phyloP scores from a whole-genome alignment of 2,329 filamentous ascomycete genomes.

The Cyanodermella asteris region DNA sequence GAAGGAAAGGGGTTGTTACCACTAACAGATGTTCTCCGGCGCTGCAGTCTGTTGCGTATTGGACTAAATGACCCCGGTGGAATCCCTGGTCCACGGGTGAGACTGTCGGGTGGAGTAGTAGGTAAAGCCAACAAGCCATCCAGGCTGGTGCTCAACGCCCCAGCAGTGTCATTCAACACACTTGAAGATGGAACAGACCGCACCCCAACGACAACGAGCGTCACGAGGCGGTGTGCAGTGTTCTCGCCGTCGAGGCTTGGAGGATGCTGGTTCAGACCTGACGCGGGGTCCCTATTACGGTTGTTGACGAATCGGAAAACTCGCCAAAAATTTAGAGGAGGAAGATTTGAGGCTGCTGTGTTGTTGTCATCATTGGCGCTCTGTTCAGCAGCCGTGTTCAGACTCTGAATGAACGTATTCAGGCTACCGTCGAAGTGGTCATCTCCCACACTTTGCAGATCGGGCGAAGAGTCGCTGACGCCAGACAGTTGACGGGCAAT shows the following conservation, averaged over 20 bases:
- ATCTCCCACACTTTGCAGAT: slow-evolving; percentile 30
- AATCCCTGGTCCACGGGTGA: slow-evolving; percentile 24
- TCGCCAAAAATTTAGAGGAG: slow-evolving; percentile 44
- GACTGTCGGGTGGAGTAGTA: slow-evolving; percentile 20
- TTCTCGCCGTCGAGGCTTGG: slow-evolving; percentile 18
- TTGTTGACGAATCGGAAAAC: slow-evolving; percentile 45
- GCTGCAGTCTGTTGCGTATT: slow-evolving; percentile 30
- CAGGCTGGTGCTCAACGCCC: slow-evolving; percentile 20
- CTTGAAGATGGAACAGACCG: slow-evolving; percentile 37
- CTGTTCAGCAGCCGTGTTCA: no score
- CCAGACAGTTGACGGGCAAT: slow-evolving; percentile 44
- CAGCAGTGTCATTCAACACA: slow-evolving; percentile 22
- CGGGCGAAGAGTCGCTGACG: slow-evolving; percentile 31
- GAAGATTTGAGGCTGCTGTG: slow-evolving; percentile 16
- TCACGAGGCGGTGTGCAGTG: slow-evolving; percentile 24
- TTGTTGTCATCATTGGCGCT: slow-evolving; percentile 37
- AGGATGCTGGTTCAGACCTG: slow-evolving; percentile 11
- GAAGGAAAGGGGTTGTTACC: slow-evolving; percentile 25
- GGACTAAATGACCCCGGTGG: slow-evolving; percentile 31
- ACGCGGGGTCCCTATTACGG: slow-evolving; percentile 10
- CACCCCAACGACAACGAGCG: slow-evolving; percentile 48
- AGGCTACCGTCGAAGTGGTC: slow-evolving; percentile 39
- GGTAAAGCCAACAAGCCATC: slow-evolving; percentile 24
- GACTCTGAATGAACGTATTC: slow-evolving; percentile 38
- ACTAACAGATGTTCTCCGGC: slow-evolving; percentile 31